Conservation (phyloP, 2,329 filamentous ascomycete species). For the Trichoderma afroharzianum region DNA sequence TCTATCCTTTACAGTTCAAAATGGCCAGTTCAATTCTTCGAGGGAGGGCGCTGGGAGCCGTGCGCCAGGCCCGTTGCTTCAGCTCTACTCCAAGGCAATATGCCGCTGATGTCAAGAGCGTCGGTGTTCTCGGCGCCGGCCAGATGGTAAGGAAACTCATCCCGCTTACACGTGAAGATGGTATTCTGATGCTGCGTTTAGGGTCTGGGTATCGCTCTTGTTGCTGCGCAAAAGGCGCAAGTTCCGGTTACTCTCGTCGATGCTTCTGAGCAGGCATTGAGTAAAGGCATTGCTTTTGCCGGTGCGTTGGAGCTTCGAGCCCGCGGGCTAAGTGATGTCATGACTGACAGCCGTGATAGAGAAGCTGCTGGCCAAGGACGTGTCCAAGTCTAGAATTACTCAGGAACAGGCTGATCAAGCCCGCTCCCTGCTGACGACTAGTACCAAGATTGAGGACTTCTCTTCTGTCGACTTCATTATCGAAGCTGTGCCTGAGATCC, state of each 20-base stretch:
- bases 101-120: constrained; percentile 73
- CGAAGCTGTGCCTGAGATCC: constrained; percentile 93
- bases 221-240: constrained; percentile 79
- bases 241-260: constrained; percentile 86
- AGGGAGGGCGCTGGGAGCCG: constrained; percentile 33
- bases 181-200: constrained; percentile 37
- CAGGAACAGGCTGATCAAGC: constrained; percentile 74
- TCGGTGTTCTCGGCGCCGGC: constrained; percentile 90
- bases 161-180: constrained; percentile 6
- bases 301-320: constrained; percentile 45
- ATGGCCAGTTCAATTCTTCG: constrained; percentile 42
- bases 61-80: constrained; percentile 55
- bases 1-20: constrained; percentile 11
- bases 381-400: constrained; percentile 80
- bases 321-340: not conserved
- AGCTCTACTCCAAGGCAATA: constrained; percentile 60
- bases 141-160: constrained; percentile 70
- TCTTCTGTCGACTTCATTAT: constrained; percentile 92
- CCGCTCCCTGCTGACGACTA: constrained; percentile 64
- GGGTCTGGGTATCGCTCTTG: constrained; percentile 93
- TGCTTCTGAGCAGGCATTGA: constrained; percentile 74
- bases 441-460: constrained; percentile 72
- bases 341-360: constrained; percentile 48
- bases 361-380: constrained; percentile 89
- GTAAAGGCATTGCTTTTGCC: constrained; percentile 87